These are phyloP conservation scores for Naganishia sp. DNA, from an alignment of 1,284 basidiomycete genomes.

Conservation along the genomic window DNA sequence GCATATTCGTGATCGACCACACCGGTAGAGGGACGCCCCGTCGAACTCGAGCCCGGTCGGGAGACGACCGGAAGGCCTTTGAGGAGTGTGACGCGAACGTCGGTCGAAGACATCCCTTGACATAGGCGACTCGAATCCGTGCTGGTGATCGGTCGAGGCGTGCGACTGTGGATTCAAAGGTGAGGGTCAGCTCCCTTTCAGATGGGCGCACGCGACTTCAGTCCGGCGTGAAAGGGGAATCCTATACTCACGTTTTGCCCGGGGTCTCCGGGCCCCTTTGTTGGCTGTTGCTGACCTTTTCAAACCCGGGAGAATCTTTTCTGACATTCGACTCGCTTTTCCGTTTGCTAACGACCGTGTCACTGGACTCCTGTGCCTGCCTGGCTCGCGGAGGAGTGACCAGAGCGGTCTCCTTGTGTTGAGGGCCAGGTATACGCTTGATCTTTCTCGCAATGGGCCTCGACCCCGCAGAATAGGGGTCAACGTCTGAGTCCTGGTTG, in stretches of 20 bases:
- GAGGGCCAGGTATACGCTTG: slow-evolving; percentile 15
- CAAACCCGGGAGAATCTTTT: not conserved
- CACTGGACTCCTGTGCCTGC: too few relatives aligned
- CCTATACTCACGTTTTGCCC: not conserved
- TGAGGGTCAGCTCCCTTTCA: slow-evolving; percentile 1
- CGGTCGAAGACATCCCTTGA: not conserved
- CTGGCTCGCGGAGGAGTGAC: too few relatives aligned
- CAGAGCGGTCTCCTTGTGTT: not conserved
- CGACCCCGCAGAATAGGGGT: not conserved
- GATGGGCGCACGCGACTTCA: too few relatives aligned
- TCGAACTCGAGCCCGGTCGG: not conserved
- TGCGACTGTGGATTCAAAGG: not conserved
- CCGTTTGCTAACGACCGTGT: not conserved
- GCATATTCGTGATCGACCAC: too few relatives aligned
- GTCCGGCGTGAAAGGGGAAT: too few relatives aligned
- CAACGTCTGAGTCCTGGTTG: too few relatives aligned
- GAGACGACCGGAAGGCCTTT: not conserved
- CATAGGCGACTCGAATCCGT: not conserved
- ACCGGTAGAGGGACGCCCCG: too few relatives aligned
- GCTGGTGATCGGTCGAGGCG: not conserved
- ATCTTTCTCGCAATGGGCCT: not conserved
- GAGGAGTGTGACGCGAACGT: not conserved
- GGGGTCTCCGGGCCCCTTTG: not conserved
- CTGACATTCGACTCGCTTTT: slow-evolving; percentile 12
- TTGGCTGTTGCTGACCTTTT: not conserved